Conservation (phyloP, 2,329 filamentous ascomycete genomes). For the Aureobasidium sp. region DNA sequence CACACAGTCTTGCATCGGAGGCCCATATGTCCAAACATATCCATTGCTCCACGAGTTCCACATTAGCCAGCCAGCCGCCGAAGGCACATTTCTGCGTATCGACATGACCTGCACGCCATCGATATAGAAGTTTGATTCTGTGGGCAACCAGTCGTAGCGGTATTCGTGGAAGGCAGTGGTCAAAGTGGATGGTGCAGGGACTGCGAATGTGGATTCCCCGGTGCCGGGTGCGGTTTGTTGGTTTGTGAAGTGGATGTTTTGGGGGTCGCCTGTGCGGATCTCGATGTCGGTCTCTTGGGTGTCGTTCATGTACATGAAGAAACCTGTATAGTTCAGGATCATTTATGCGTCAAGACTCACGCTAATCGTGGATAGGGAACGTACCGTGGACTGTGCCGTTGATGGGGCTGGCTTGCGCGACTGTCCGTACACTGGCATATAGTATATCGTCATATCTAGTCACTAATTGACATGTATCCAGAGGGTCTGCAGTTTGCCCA, state of each 20-base stretch:
- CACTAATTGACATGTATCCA: constrained; percentile 50
- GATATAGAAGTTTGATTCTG: constrained; percentile 58
- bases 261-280: constrained; percentile 14
- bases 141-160: constrained; percentile 63
- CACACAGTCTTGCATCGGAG: constrained; percentile 54
- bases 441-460: constrained; percentile 53
- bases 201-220: constrained; percentile 51
- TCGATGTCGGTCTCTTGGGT: constrained; percentile 77
- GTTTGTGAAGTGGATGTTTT: constrained; percentile 39
- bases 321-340: constrained; percentile 26
- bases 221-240: constrained; percentile 57
- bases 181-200: constrained; percentile 51
- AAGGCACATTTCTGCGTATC: constrained; percentile 40
- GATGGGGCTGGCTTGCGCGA: constrained; percentile 54
- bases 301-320: constrained; percentile 78
- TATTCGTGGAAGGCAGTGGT: constrained; percentile 69
- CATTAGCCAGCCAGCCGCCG: constrained; percentile 54
- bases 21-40: constrained; percentile 64
- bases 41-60: constrained; percentile 54
- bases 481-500: neutral
- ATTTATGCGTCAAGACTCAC: no score
- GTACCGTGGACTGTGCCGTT: constrained; percentile 61
- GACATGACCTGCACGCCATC: constrained; percentile 54
- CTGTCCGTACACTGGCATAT: constrained; percentile 62
- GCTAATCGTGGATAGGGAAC: neutral